phyloP scores from a whole-genome alignment of 352 stramenopile species.

The Vaucheria bursata region DNA sequence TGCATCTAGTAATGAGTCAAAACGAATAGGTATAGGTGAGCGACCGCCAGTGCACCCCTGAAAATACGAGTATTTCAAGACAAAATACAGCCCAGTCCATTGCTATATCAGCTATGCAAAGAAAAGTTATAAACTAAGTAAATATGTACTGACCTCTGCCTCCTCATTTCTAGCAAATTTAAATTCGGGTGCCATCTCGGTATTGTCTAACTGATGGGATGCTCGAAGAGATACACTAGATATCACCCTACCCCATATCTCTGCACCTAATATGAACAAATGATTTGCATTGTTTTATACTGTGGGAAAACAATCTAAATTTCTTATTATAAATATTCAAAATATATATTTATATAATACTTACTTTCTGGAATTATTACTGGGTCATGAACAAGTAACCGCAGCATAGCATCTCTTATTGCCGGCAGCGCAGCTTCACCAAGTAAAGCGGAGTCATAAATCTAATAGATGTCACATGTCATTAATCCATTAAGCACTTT shows the following conservation, averaged over 20 bases:
- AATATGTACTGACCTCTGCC: not conserved
- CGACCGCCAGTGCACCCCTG: not conserved
- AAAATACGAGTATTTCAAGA: no score
- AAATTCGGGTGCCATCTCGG: not conserved
- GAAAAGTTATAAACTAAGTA: not conserved
- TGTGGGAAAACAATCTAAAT: not conserved
- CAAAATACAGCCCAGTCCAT: not conserved
- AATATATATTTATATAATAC: not conserved
- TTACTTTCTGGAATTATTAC: not conserved
- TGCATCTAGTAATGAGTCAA: not conserved
- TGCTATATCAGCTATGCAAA: not conserved
- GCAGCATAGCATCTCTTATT: not conserved
- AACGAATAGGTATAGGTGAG: not conserved
- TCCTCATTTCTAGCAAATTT: not conserved
- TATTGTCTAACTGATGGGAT: not conserved
- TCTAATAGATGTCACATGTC: no score
- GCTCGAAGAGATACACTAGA: not conserved
- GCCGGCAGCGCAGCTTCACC: not conserved
- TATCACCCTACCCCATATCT: not conserved
- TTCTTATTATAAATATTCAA: no score
- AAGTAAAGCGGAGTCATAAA: constrained; percentile 3
- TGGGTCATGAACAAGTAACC: not conserved
- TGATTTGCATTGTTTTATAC: not conserved
- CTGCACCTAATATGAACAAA: not conserved
- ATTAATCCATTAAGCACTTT: no score